phyloP scores from a whole-genome alignment of 2,329 filamentous ascomycete genomes.

The Aaosphaeria arxii region DNA sequence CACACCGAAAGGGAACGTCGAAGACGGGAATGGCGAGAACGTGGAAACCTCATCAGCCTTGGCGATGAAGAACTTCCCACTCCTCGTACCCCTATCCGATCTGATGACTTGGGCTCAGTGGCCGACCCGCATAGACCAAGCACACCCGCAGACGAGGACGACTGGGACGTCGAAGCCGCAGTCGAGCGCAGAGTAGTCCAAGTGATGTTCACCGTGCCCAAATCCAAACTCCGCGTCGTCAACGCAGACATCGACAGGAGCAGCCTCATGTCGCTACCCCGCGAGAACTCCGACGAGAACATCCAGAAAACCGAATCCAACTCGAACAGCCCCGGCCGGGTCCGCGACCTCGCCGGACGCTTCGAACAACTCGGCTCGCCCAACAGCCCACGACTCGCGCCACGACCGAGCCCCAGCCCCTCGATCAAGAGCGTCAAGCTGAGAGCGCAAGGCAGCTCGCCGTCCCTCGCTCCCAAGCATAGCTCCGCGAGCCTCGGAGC shows the following conservation, averaged over 20 bases:
- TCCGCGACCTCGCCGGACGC: constrained; percentile 26
- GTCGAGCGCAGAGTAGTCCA: constrained; percentile 48
- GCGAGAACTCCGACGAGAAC: constrained; percentile 9
- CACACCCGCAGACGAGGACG: constrained; percentile 39
- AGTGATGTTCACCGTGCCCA: constrained; percentile 88
- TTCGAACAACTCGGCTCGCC: constrained; percentile 24
- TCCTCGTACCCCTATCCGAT: constrained; percentile 23
- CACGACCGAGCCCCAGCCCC: constrained; percentile 10
- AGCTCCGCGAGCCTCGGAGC: not conserved
- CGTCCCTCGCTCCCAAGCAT: constrained; percentile 4
- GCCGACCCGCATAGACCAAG: constrained; percentile 15
- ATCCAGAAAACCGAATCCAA: not conserved
- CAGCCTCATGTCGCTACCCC: constrained; percentile 23
- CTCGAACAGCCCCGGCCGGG: constrained; percentile 13
- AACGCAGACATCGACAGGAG: constrained; percentile 51
- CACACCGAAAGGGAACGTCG: constrained; percentile 28
- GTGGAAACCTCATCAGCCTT: constrained; percentile 26
- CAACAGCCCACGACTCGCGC: constrained; percentile 4
- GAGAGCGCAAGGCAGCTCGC: constrained; percentile 13
- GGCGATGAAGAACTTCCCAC: constrained; percentile 23
- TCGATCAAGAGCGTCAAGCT: constrained; percentile 26
- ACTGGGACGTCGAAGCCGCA: constrained; percentile 52
- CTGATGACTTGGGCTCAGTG: constrained; percentile 17
- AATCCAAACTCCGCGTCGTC: constrained; percentile 81
- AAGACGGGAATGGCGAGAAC: constrained; percentile 27